These are phyloP conservation scores for Paracoccidioides lutzii DNA, from an alignment of 2,329 filamentous ascomycete genomes.

Conservation along the genomic window DNA sequence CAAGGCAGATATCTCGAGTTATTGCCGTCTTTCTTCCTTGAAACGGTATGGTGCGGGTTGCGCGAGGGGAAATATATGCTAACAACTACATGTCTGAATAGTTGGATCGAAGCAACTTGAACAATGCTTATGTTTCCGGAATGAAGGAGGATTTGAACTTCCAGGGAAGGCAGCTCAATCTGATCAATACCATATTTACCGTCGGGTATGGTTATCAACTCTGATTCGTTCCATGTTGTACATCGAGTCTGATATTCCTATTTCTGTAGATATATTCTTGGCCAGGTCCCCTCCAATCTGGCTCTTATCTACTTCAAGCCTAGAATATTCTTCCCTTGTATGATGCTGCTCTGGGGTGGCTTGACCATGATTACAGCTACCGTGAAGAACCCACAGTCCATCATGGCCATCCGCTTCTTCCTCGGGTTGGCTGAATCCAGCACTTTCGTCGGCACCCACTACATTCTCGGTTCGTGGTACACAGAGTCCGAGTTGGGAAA, in stretches of 20 bases:
- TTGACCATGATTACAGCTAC: constrained; percentile 22
- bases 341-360: constrained; percentile 21
- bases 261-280: constrained; percentile 28
- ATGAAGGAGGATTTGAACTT: constrained; percentile 27
- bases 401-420: constrained; percentile 28
- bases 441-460: constrained; percentile 25
- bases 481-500: constrained; percentile 29
- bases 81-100: constrained; percentile 7
- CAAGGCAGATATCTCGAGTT: not conserved
- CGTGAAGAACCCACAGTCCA: constrained; percentile 16
- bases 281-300: constrained; percentile 33
- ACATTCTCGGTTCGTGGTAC: constrained; percentile 33
- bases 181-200: constrained; percentile 30
- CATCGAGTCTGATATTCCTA: constrained; percentile 7
- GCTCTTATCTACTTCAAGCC: constrained; percentile 18
- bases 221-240: not conserved
- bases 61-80: not conserved
- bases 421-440: constrained; percentile 22
- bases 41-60: not conserved
- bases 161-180: constrained; percentile 25
- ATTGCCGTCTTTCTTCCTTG: not conserved
- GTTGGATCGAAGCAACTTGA: constrained; percentile 31
- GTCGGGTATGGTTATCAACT: constrained; percentile 23
- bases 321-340: constrained; percentile 17
- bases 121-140: constrained; percentile 30